A percentile compares a stretch with the other conserved stretches of the same genome.
phyloP scores from a whole-genome alignment of 345 rosid species.

The Sisymbrium altissimum region DNA sequence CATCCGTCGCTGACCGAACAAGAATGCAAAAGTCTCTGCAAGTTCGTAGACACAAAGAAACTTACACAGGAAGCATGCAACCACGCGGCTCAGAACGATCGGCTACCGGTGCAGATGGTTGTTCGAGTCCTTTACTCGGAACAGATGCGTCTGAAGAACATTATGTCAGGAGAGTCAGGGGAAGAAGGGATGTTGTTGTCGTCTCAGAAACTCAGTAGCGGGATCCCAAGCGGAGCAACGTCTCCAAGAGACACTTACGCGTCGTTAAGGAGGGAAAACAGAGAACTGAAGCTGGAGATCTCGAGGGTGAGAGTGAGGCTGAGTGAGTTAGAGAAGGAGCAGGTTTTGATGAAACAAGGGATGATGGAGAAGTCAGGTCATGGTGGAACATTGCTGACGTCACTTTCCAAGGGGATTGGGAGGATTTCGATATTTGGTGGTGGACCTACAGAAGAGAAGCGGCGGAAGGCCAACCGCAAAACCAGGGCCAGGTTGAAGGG shows the following conservation, averaged over 20 bases:
- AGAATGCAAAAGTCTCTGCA: slow-evolving; percentile 64
- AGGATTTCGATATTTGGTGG: slow-evolving; percentile 59
- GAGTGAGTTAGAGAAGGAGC: slow-evolving; percentile 90
- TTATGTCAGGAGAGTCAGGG: slow-evolving; percentile 58
- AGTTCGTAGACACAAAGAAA: slow-evolving; percentile 55
- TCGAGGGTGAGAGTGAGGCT: slow-evolving; percentile 95
- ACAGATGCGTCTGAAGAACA: slow-evolving; percentile 54
- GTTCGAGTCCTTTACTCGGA: slow-evolving; percentile 29
- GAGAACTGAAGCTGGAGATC: slow-evolving; percentile 91
- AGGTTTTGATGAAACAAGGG: slow-evolving; percentile 82
- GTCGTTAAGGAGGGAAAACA: slow-evolving; percentile 88
- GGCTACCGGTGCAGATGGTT: slow-evolving; percentile 35
- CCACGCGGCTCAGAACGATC: slow-evolving; percentile 38
- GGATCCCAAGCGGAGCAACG: slow-evolving; percentile 81
- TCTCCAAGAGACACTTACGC: slow-evolving; percentile 94
- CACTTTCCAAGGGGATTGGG: slow-evolving; percentile 76
- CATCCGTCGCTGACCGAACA: slow-evolving; percentile 63
- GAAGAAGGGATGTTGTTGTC: slow-evolving; percentile 48
- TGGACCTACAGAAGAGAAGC: slow-evolving; percentile 55
- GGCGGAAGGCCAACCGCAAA: slow-evolving; percentile 55
- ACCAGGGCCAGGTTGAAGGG: slow-evolving; percentile 42
- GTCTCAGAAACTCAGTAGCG: slow-evolving; percentile 38
- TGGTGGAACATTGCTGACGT: slow-evolving; percentile 62
- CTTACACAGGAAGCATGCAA: slow-evolving; percentile 34
- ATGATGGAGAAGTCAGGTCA: slow-evolving; percentile 66